A percentile compares a stretch with the other conserved stretches of the same genome.
Conservation (phyloP, 306 rosid genomes). For the Malus sieversii region DNA sequence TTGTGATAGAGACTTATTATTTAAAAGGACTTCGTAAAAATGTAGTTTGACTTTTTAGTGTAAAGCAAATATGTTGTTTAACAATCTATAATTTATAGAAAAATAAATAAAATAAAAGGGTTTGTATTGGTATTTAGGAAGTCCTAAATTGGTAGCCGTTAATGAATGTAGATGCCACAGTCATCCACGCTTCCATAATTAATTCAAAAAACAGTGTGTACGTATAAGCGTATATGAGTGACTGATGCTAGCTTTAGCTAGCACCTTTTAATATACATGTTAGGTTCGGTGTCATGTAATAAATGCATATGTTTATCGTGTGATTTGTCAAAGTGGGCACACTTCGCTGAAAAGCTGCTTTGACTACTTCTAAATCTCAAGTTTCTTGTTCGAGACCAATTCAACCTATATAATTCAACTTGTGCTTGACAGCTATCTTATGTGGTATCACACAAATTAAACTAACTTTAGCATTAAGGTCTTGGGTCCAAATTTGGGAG, state of each 20-base stretch:
- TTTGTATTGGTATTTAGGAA: neutral
- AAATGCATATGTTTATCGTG: neutral
- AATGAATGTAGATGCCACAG: neutral
- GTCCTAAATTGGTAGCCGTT: neutral
- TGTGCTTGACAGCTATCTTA: neutral
- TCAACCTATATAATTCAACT: neutral
- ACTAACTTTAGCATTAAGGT: neutral
- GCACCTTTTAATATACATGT: neutral
- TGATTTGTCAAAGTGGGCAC: neutral
- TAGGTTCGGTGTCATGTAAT: neutral
- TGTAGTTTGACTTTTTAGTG: too few species aligned
- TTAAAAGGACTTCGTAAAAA: neutral
- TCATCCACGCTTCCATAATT: neutral
- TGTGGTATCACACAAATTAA: neutral
- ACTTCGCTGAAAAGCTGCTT: slow-evolving; percentile 13
- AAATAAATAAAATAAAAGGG: neutral
- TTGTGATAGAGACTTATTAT: neutral
- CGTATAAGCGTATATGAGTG: neutral
- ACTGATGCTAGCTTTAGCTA: neutral
- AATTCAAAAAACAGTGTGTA: neutral
- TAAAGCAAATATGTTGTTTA: neutral
- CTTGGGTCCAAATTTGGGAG: slow-evolving; percentile 2
- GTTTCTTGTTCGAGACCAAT: slow-evolving; percentile 1
- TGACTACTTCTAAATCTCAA: slow-evolving; percentile 17
- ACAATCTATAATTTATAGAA: neutral